Conservation (phyloP, 2,329 filamentous ascomycete genomes). For the Colletotrichum nymphaeae region DNA sequence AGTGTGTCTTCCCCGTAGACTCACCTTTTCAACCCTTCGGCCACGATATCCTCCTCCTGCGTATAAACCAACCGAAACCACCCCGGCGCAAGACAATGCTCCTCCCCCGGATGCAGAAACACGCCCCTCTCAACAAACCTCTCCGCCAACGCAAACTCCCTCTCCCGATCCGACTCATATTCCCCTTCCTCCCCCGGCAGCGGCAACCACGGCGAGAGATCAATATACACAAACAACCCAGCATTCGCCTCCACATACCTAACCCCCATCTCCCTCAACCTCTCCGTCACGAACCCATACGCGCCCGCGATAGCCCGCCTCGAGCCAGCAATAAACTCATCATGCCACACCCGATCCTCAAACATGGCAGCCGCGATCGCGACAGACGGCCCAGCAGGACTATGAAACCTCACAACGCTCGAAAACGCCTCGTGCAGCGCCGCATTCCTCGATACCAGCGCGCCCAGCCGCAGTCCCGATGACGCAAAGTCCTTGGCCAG, state of each 20-base stretch:
- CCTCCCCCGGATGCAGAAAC: constrained; percentile 60
- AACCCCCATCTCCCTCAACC: constrained; percentile 54
- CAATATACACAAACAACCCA: constrained; percentile 67
- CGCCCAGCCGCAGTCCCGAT: constrained; percentile 62
- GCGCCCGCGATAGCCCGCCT: constrained; percentile 51
- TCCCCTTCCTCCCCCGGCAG: constrained; percentile 37
- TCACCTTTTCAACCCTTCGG: constrained; percentile 51
- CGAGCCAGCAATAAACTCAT: constrained; percentile 54
- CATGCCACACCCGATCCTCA: constrained; percentile 57
- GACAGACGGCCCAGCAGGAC: constrained; percentile 56
- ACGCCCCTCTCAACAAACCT: constrained; percentile 58
- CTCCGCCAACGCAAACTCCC: constrained; percentile 57
- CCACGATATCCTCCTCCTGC: constrained; percentile 47
- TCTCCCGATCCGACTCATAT: constrained; percentile 43
- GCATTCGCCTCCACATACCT: constrained; percentile 63
- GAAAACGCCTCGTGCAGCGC: constrained; percentile 48
- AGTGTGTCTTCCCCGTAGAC: background rate
- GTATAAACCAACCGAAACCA: constrained; percentile 67
- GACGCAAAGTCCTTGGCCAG: constrained; percentile 63
- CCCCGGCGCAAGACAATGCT: constrained; percentile 57
- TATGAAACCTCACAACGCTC: constrained; percentile 57
- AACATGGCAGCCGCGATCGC: constrained; percentile 57
- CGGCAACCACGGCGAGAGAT: constrained; percentile 58
- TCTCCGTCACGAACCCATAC: constrained; percentile 51
- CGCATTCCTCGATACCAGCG: constrained; percentile 53